Evolutionary conservation across 352 stramenopile species (phyloP), one percentile per base, ranked within the genome.

Genomic region (Saprolegnia diclina): DNA sequence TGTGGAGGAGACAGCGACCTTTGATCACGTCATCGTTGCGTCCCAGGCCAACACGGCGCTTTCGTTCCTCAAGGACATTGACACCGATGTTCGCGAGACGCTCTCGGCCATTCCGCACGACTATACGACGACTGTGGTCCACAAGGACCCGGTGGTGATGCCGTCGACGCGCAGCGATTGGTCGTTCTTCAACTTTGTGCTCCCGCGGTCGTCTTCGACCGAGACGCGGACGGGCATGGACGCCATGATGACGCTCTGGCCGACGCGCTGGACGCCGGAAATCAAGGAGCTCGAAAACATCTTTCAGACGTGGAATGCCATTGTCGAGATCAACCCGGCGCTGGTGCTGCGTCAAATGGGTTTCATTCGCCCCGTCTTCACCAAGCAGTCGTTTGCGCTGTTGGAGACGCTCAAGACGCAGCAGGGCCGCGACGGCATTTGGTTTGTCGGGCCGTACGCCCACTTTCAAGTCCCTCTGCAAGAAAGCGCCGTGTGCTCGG

Each of bases 161-260:
- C 71, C 71, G 1, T 9, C 19, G 10, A 46, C 66, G 7, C 57
- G 61, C 16, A 19, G n/a, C 14, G 42, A 72, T n/a, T 75, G 71
- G 71, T 65, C 65, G 18, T 71, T 71, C 37, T 73, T 73, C 66
- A 75, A 71, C 50, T 65, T 75, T 45, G 64, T 65, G 9, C 16
- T 71, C 10, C 42, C 56, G 21, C 18, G 45, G 18, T 19, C 21
- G 45, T 19, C 21, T 19, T 21, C 45, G 21, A 57, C 52, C 32
- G 9, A 7, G 16, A 57, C 7, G 52, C 52, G 42, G 29, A 29
- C 42, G 5, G 53, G 63, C n/a, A 63, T 64, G 18, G 53, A 57
- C 16, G 53, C 62, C 45, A 75, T 75, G 71, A 69, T 75, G n/a
- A 75, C 71, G 38, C 68, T 75, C n/a, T 75, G 71, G 71, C 65